These are phyloP conservation scores for Lepiota subincarnata DNA, from an alignment of 768 basidiomycete species.

Conservation along the genomic window DNA sequence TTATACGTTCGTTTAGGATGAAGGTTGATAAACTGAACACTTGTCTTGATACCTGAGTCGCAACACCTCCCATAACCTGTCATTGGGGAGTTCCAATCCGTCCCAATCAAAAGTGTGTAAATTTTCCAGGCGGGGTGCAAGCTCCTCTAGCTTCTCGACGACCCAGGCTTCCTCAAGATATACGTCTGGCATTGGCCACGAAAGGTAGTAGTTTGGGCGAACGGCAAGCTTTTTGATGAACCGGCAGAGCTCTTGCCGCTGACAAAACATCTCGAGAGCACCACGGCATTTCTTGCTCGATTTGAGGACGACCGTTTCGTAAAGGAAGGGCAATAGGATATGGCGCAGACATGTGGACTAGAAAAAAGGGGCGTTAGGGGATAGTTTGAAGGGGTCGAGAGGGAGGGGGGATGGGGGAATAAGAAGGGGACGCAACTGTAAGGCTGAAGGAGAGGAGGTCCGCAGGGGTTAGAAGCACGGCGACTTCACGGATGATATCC, in stretches of 20 bases:
- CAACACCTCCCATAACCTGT: slow-evolving; percentile 39
- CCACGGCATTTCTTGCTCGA: slow-evolving; percentile 36
- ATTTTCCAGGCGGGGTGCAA: slow-evolving; percentile 28
- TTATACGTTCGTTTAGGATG: background rate
- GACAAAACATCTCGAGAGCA: slow-evolving; percentile 32
- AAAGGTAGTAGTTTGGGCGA: slow-evolving; percentile 48
- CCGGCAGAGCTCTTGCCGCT: slow-evolving; percentile 31
- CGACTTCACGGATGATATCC: slow-evolving; percentile 38
- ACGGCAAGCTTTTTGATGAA: slow-evolving; percentile 40
- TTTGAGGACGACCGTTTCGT: slow-evolving; percentile 40
- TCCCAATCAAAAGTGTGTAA: slow-evolving; percentile 51
- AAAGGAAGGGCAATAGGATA: slow-evolving; percentile 36
- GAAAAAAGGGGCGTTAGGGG: background rate
- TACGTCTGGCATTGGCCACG: slow-evolving; percentile 44
- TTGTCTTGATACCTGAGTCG: slow-evolving; percentile 28
- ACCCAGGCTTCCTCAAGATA: slow-evolving; percentile 40
- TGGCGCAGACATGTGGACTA: slow-evolving; percentile 29
- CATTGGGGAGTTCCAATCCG: slow-evolving; percentile 41
- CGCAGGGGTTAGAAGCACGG: slow-evolving; percentile 26
- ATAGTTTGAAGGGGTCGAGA: slow-evolving; percentile 7
- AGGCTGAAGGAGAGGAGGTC: slow-evolving; percentile 41
- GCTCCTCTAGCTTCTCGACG: slow-evolving; percentile 26
- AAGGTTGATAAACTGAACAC: slow-evolving; percentile 8
- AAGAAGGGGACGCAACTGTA: slow-evolving; percentile 26
- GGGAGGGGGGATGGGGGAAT: slow-evolving; percentile 9